Percentiles rank a stretch among this genome's conserved stretches.
Conservation (phyloP, 495 filamentous ascomycete species). For the Daldinia grandis region DNA sequence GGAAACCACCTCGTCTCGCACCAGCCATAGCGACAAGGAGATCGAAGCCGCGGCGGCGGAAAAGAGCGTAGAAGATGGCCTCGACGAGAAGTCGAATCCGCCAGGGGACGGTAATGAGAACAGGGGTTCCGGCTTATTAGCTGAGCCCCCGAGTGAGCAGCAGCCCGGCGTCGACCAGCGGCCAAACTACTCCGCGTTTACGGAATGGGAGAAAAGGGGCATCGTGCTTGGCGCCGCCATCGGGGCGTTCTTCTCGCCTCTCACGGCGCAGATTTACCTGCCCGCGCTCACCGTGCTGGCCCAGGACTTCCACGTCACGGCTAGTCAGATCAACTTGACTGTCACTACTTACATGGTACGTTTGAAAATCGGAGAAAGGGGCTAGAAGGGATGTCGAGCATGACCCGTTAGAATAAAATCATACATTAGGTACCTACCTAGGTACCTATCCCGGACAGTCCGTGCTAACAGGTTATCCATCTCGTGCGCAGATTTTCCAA, state of each 20-base stretch:
- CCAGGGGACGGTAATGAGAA: conserved; percentile 8
- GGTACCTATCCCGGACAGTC: conserved; percentile 2
- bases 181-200: conserved; percentile 62
- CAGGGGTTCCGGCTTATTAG: neutral
- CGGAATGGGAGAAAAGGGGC: conserved; percentile 62
- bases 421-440: neutral
- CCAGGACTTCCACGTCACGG: conserved; percentile 60
- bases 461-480: neutral
- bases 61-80: conserved; percentile 27
- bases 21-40: conserved; percentile 2
- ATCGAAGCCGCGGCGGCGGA: conserved; percentile 11
- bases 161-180: conserved; percentile 11
- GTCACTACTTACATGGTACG: conserved; percentile 65
- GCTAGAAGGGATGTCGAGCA: neutral
- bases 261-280: conserved; percentile 76
- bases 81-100: conserved; percentile 4
- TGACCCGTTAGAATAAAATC: neutral
- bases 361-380: neutral
- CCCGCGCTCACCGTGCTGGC: conserved; percentile 69
- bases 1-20: conserved; percentile 26
- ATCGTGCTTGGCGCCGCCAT: conserved; percentile 68
- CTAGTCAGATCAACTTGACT: conserved; percentile 67
- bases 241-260: conserved; percentile 73
- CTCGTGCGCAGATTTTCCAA: conserved; percentile 54
- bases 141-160: conserved; percentile 40